Evolutionary conservation across 2,329 filamentous ascomycete genomes (phyloP), one percentile per base, ranked within the genome.

Genomic region (Gliomastix tumulicola): DNA sequence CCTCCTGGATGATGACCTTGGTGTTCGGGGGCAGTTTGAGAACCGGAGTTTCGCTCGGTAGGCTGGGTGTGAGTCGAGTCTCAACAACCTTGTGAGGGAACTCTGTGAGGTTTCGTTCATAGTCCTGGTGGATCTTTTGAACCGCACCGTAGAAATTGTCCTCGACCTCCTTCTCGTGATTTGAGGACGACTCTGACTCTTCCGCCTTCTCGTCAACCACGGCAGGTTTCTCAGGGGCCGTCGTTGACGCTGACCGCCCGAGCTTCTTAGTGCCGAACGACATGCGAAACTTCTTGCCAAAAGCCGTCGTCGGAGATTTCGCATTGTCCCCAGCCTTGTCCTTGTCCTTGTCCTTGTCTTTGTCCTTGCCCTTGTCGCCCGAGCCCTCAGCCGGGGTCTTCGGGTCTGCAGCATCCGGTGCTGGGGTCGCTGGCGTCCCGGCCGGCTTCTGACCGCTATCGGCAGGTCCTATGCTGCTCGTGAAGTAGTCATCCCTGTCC

Each of bases 241-340:
- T 51, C 31, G 60, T 56, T 5, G 81, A 81, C 5, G 73, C 67
- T 3, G 81, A 82, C 13, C 87, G 76, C 11, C 79, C 79, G 12
- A 90, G 69, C 60, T 94, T 95, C 67, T 94, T 96, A 50, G 82
- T 83, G 47, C 82, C 81, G 51, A 90, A 88, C 1, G 82, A 79
- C 76, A 86, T 83, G 33, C 84, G 79, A 58, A 94, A 89, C 62
- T 90, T 92, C 63, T 89, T 92, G 30, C 84, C 79, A 55, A 94
- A 94, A 6, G 87, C 66, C 3, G 74, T 81, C 38, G 69, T 65
- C 5, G 66, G 65, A 3, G 68, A 63, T 48, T 85, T 84, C 11
- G 68, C 63, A 38, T 69, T 81, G 16, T 67, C 62, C 21, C 52
- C 54, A 11, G 65, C 57, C 46, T 66, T 69, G 4, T 66, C 62